Evolutionary conservation across 192 early-diverging fungal species (phyloP).

Genomic region (Haplosporangium gracile): DNA sequence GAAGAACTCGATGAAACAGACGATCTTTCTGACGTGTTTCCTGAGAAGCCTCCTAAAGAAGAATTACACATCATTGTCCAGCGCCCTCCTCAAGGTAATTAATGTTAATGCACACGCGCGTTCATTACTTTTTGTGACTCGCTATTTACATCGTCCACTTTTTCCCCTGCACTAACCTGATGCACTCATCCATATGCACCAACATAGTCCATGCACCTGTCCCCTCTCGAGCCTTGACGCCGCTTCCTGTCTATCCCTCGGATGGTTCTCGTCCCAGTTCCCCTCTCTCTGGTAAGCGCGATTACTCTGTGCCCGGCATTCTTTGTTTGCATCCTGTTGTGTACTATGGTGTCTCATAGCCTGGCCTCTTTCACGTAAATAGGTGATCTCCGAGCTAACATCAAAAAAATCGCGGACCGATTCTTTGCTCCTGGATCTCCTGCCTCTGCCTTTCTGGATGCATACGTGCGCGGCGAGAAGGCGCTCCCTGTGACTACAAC

Average conservation of each 20-base stretch:
- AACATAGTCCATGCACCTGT: constrained; percentile 15
- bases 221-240: constrained; percentile 3
- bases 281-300: constrained; percentile 15
- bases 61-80: constrained; percentile 33
- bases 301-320: too few relatives aligned
- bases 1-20: too few relatives aligned
- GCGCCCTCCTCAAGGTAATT: constrained; percentile 22
- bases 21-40: too few relatives aligned
- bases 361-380: too few relatives aligned
- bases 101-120: constrained; percentile 14
- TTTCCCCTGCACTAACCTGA: background rate
- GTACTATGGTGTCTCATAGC: too few relatives aligned
- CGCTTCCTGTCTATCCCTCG: background rate
- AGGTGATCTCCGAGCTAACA: background rate
- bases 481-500: background rate
- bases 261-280: constrained; percentile 25
- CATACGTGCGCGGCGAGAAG: background rate
- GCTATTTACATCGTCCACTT: background rate
- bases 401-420: constrained; percentile 12
- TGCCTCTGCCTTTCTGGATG: constrained; percentile 10
- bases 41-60: too few relatives aligned
- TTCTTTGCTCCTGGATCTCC: background rate
- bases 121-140: background rate
- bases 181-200: background rate
- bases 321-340: too few relatives aligned